A percentile compares a stretch with the other conserved stretches of the same genome.
Conservation (phyloP, 495 filamentous ascomycete species). For the Chlorociboria aeruginascens region DNA sequence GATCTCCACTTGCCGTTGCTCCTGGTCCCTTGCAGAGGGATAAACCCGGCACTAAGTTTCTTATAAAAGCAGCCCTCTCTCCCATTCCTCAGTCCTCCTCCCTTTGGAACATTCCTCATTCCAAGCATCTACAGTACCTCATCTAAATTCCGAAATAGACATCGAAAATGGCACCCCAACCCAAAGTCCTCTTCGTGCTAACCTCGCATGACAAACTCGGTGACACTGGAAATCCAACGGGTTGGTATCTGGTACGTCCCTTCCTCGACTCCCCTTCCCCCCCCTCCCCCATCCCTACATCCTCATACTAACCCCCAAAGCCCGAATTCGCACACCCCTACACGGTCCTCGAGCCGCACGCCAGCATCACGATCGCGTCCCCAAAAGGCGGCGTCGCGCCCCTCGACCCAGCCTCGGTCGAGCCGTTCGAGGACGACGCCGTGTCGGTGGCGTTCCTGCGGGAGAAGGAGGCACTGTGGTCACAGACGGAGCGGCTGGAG, state of each 20-base stretch:
- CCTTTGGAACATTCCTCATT: no score
- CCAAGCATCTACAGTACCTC: no score
- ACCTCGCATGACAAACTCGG: conserved; percentile 47
- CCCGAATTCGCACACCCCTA: conserved; percentile 65
- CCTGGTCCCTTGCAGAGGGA: no score
- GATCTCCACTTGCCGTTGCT: no score
- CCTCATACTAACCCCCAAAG: conserved; percentile 22
- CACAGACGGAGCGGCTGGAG: conserved; percentile 43
- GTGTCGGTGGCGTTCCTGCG: conserved; percentile 39
- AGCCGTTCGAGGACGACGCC: conserved; percentile 44
- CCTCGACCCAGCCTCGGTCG: conserved; percentile 52
- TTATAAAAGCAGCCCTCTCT: no score
- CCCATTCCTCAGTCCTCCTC: no score
- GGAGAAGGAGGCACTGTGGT: conserved; percentile 44
- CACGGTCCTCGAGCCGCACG: conserved; percentile 41
- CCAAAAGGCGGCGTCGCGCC: conserved; percentile 57
- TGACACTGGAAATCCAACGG: conserved; percentile 40
- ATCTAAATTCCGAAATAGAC: no score
- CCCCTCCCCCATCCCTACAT: not conserved
- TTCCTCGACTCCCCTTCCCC: not conserved
- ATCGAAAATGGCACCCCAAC: conserved; percentile 16
- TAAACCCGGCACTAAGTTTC: no score
- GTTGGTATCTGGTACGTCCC: conserved; percentile 50
- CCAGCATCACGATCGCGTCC: conserved; percentile 48
- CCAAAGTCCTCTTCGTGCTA: conserved; percentile 57